Base-by-base conservation (phyloP, 1,139 yeast species). In the Suhomyces anneliseae region DNA sequence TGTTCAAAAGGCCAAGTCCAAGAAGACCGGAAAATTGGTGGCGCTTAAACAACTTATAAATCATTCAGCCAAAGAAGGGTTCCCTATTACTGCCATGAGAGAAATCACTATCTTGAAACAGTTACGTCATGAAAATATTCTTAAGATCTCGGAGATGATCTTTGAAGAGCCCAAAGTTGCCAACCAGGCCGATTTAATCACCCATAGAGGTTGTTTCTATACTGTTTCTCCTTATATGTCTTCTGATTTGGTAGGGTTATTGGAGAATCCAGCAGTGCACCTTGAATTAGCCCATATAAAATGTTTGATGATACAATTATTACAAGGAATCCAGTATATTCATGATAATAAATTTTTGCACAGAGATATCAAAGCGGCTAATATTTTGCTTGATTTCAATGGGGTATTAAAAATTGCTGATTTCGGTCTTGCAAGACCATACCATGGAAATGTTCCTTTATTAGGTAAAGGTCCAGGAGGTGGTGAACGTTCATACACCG, bases 201-300 rank as follows among this genome's bases (percentile, higher is more conserved):
- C 70, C 38, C 73, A 71, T 38, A 61, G 82, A 38, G 83, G 82
- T 1, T 68, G 74, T 38, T 89, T 90, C 57, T 92, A 85, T 66
- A 90, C 96, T 69, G 96, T 93, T 5, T 81, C 93, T 38, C 96
- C 97, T 0, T 95, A 92, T 60, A 90, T 93, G 93, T 84, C 90
- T 14, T 87, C 90, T 29, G 99, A 95, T 69, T 74, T 95, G 54
- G 90, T 95, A 5, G 99, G 99, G 3, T 70, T 95, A n/a, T 71
- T 95, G 47, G 93, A 87, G 59, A 93, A 92, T 62, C 93, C 95
- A 1, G 70, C 79, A n/a, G 81, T 92, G 3, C 56, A 67, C 9
- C 68, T 93, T 33, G 65, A 77, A 11, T 72, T 85, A 39, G 68
- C 85, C 0, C 92, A 89, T 53, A 87, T 90, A 53, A 95, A 95